A percentile compares a stretch with the other conserved stretches of the same genome.
Evolutionary conservation across 768 basidiomycete genomes (phyloP).

Genomic region (Lactarius pseudohatsudake): DNA sequence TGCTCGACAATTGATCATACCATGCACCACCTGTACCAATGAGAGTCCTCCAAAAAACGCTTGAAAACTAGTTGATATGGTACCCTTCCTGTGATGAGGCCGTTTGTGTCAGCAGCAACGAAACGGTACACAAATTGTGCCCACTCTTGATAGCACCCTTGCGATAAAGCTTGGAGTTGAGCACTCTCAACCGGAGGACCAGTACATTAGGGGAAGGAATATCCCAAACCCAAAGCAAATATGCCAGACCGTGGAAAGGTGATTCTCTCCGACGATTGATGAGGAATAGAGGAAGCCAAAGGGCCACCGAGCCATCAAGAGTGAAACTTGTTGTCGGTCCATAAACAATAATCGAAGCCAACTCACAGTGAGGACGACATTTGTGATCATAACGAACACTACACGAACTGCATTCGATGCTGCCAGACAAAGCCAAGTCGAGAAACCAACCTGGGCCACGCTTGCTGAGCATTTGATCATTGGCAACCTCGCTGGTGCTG

Average conservation of each 20-base stretch:
- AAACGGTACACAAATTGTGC: constrained; percentile 17
- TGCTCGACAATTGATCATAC: constrained; percentile 36
- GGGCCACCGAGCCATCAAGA: constrained; percentile 58
- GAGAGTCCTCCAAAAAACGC: constrained; percentile 53
- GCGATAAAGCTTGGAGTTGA: constrained; percentile 62
- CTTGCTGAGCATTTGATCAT: constrained; percentile 58
- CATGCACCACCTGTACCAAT: constrained; percentile 75
- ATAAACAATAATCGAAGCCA: not conserved
- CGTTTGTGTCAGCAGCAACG: constrained; percentile 1
- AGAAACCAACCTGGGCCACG: constrained; percentile 56
- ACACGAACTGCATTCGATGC: constrained; percentile 6
- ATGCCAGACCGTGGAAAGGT: constrained; percentile 65
- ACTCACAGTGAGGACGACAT: constrained; percentile 61
- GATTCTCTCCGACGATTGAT: constrained; percentile 64
- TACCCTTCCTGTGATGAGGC: constrained; percentile 42
- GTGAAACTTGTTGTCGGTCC: not conserved
- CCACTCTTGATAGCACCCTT: constrained; percentile 64
- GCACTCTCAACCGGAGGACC: constrained; percentile 70
- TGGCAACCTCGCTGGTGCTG: constrained; percentile 68
- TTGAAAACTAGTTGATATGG: constrained; percentile 61
- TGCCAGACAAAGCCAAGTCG: not conserved
- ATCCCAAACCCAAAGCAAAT: constrained; percentile 66
- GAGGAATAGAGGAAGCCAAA: constrained; percentile 60
- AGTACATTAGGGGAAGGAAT: constrained; percentile 61
- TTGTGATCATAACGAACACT: constrained; percentile 77